Evolutionary conservation across 805 yeast genomes (phyloP).

Genomic region (Ogataea chonburiensis): DNA sequence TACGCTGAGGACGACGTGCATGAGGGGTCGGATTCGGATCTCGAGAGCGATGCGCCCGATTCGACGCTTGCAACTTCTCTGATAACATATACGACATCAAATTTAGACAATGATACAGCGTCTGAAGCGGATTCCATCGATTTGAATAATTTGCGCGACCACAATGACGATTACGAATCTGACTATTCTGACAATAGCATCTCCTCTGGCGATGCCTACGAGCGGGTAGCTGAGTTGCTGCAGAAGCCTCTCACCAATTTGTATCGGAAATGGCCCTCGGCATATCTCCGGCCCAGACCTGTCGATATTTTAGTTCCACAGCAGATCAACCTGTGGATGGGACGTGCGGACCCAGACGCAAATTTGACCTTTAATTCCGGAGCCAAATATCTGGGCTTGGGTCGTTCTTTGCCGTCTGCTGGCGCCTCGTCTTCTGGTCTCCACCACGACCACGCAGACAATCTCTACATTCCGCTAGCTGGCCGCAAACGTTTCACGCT

Average conservation of each 20-base stretch:
- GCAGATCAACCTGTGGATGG: constrained; percentile 76
- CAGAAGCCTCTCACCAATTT: constrained; percentile 62
- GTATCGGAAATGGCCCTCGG: constrained; percentile 20
- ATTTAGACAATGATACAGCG: constrained; percentile 15
- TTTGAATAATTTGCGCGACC: no score
- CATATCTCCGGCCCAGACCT: constrained; percentile 44
- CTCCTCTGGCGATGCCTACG: constrained; percentile 35
- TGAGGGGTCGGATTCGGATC: constrained; percentile 26
- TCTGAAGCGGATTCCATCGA: constrained; percentile 45
- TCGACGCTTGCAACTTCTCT: constrained; percentile 11
- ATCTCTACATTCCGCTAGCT: constrained; percentile 57
- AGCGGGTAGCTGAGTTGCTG: constrained; percentile 48
- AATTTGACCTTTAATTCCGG: constrained; percentile 14
- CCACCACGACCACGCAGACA: constrained; percentile 82
- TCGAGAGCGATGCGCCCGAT: constrained; percentile 26
- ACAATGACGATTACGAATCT: constrained; percentile 45
- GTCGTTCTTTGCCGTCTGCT: constrained; percentile 53
- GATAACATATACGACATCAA: neutral
- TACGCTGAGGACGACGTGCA: constrained; percentile 49
- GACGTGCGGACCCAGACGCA: constrained; percentile 34
- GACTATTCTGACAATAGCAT: constrained; percentile 43
- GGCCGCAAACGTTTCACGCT: constrained; percentile 69
- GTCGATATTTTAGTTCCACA: constrained; percentile 53
- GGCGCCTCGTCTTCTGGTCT: constrained; percentile 63
- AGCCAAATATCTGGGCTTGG: constrained; percentile 41